Conservation (phyloP, 2,329 filamentous ascomycete species). For the Clarireedia homoeocarpa region DNA sequence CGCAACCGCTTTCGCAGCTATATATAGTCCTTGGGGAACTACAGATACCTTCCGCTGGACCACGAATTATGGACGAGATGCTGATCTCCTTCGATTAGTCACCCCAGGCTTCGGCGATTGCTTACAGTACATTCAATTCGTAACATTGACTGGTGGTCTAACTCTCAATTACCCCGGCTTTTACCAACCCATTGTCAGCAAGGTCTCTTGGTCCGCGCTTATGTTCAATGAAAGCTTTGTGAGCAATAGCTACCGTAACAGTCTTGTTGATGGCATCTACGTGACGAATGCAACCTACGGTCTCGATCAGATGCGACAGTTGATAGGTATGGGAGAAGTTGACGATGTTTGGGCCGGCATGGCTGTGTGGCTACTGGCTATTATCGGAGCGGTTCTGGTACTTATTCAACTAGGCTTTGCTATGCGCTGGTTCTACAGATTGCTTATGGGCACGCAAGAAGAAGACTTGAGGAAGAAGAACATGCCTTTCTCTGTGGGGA, state of each 20-base stretch:
- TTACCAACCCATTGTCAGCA: constrained; percentile 85
- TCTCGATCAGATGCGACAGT: constrained; percentile 68
- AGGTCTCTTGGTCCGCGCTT: constrained; percentile 78
- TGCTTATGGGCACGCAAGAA: constrained; percentile 62
- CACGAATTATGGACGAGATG: constrained; percentile 94
- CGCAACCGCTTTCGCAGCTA: constrained; percentile 75
- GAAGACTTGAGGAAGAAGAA: constrained; percentile 90
- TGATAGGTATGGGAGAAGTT: constrained; percentile 69
- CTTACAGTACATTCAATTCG: constrained; percentile 92
- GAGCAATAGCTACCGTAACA: constrained; percentile 55
- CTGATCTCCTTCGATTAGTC: constrained; percentile 82
- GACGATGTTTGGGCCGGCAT: constrained; percentile 90
- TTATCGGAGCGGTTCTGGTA: constrained; percentile 59
- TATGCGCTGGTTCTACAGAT: constrained; percentile 66
- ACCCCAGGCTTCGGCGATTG: constrained; percentile 97
- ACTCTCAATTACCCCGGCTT: constrained; percentile 87
- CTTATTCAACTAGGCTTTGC: constrained; percentile 72
- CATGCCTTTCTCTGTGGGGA: constrained; percentile 74
- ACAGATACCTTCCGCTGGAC: constrained; percentile 89
- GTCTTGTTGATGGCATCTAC: constrained; percentile 80
- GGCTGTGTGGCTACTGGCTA: constrained; percentile 81
- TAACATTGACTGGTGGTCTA: constrained; percentile 78
- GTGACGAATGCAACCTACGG: constrained; percentile 70
- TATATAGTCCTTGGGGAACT: constrained; percentile 91
- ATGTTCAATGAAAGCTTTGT: constrained; percentile 93